A percentile compares a stretch with the other conserved stretches of the same genome.
Conservation (phyloP, 208 protist species). For the Trichomonas vaginalis region DNA sequence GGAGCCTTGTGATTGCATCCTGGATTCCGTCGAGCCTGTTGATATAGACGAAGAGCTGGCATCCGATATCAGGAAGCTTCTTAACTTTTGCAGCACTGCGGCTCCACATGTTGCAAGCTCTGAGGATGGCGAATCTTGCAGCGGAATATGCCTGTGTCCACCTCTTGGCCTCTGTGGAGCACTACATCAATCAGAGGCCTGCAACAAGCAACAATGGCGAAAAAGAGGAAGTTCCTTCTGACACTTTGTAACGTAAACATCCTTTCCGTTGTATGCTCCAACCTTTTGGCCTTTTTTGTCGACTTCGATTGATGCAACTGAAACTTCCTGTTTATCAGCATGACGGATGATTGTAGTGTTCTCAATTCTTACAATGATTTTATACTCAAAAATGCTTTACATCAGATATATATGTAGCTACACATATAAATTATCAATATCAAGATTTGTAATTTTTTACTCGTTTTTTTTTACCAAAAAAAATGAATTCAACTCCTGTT, state of each 20-base stretch:
- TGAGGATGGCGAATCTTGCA: conserved; percentile 19
- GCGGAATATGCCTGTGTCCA: conserved; percentile 31
- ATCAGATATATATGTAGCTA: too few species aligned
- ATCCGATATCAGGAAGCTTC: neutral
- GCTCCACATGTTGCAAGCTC: neutral
- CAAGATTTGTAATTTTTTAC: too few species aligned
- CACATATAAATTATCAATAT: too few species aligned
- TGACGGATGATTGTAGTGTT: too few species aligned
- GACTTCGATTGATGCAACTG: neutral
- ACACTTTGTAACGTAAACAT: too few species aligned
- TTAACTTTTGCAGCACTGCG: neutral
- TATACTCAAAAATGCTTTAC: too few species aligned
- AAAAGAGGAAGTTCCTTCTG: neutral
- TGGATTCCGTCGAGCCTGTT: neutral
- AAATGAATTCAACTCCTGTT: neutral
- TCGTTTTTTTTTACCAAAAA: neutral
- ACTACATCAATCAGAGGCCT: conserved; percentile 16
- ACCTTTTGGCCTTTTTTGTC: neutral
- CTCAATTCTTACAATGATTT: too few species aligned
- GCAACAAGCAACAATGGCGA: conserved; percentile 4
- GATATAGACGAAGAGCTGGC: neutral
- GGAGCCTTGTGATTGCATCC: neutral
- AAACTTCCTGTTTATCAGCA: neutral
- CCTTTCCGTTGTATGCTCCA: too few species aligned
- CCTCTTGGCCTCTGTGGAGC: conserved; percentile 10